A percentile compares a stretch with the other conserved stretches of the same genome.
phyloP scores from a whole-genome alignment of 257 asterid species.

The Nicotiana tomentosiformis region DNA sequence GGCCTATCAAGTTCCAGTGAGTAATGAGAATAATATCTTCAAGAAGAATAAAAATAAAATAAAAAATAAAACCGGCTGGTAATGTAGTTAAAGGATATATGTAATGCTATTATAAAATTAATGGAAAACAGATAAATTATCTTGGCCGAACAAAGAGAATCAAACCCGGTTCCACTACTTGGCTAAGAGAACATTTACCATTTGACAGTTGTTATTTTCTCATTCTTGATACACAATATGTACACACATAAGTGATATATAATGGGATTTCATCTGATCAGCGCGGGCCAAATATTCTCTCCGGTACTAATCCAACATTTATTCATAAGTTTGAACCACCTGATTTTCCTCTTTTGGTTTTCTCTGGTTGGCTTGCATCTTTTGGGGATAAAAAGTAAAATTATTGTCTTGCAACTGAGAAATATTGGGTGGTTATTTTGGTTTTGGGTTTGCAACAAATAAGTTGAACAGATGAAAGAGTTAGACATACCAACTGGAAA shows the following conservation, averaged over 20 bases:
- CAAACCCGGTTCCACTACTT: neutral
- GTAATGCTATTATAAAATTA: neutral
- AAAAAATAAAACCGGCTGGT: neutral
- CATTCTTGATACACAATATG: neutral
- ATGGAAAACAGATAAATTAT: neutral
- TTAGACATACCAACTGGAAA: neutral
- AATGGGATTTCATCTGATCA: neutral
- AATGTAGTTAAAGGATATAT: neutral
- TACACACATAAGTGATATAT: neutral
- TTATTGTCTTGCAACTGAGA: neutral
- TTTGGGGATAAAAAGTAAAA: neutral
- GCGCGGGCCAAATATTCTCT: neutral
- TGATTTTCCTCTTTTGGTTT: neutral
- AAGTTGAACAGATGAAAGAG: neutral
- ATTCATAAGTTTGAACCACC: neutral
- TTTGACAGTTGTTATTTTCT: neutral
- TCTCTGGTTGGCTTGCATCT: neutral
- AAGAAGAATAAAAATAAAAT: neutral
- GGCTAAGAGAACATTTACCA: neutral
- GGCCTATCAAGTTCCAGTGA: constrained; percentile 43
- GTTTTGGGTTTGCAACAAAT: neutral
- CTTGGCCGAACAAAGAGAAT: neutral
- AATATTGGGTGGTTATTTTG: neutral
- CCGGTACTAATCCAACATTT: neutral
- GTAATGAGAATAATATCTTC: neutral